These are phyloP conservation scores for Mucor piriformis DNA, from an alignment of 371 early-diverging fungal species.

Conservation along the genomic window DNA sequence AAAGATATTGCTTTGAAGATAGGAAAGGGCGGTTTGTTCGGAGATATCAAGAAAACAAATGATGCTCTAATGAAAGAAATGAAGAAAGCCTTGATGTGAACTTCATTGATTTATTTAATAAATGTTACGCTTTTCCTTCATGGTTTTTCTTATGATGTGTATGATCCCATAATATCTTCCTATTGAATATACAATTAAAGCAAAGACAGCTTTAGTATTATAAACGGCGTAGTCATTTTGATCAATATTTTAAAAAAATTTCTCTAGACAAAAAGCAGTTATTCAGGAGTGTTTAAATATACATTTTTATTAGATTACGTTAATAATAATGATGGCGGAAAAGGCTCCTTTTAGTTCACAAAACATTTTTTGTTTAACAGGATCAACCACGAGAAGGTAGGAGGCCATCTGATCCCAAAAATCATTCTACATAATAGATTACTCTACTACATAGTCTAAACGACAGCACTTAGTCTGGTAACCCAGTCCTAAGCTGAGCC, in stretches of 20 bases:
- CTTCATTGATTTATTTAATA: background rate
- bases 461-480: slow-evolving; percentile 14
- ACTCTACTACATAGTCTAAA: slow-evolving; percentile 12
- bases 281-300: slow-evolving; percentile 10
- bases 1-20: slow-evolving; percentile 3
- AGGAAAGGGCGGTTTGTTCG: slow-evolving; percentile 1
- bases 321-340: slow-evolving; percentile 11
- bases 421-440: slow-evolving; percentile 8
- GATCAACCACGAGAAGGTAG: slow-evolving; percentile 17
- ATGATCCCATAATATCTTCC: slow-evolving; percentile 13
- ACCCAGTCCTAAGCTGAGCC: slow-evolving; percentile 12
- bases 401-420: slow-evolving; percentile 14
- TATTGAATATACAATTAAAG: slow-evolving; percentile 11
- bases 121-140: slow-evolving; percentile 5
- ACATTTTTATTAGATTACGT: slow-evolving; percentile 13
- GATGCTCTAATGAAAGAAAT: background rate
- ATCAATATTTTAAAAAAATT: slow-evolving; percentile 9
- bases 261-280: slow-evolving; percentile 11
- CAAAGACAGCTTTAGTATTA: slow-evolving; percentile 13
- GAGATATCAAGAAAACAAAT: slow-evolving; percentile 2
- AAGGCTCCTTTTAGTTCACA: slow-evolving; percentile 13
- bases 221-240: slow-evolving; percentile 13
- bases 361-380: slow-evolving; percentile 11
- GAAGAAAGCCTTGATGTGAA: slow-evolving; percentile 1
- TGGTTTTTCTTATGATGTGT: slow-evolving; percentile 14